Base-by-base conservation (phyloP, 495 filamentous ascomycete genomes). In the Lindgomyces ingoldianus region DNA sequence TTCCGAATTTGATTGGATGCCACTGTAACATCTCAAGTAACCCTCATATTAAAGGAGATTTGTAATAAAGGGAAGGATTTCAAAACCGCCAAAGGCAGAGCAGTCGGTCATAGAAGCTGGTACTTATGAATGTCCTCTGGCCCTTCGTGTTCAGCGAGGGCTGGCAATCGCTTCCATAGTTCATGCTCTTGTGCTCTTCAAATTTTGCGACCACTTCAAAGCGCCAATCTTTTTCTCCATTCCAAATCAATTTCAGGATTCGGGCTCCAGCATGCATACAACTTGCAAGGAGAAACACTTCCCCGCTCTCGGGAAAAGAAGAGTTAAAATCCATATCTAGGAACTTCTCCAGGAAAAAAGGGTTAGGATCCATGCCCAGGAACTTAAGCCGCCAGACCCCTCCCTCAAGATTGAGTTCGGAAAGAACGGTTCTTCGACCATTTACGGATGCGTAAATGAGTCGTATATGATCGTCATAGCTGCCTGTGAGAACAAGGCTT, bases 121-220 rank as follows among this genome's bases (percentile, higher is more conserved):
- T 93, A 25, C 89, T 92, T 10, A 95, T 80, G 65, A 85, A 80
- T 12, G 57, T 68, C 51, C 47, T 51, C 27, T 48, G 22, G 18
- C 46, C 33, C 30, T 22, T 60, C 63, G 9, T 49, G 42, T 25
- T 57, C 64, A 60, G 62, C 62, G 26, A 39, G 49, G 80, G 77
- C 75, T 87, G 85, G 26, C 89, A 83, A 78, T 91, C 91, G 63
- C 89, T 89, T 14, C 87, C 93, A 74, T 98, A 98, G 70, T 93
- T 94, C 93, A 98, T 96, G 73, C 91, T 96, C 77, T 90, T 79
- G 76, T 97, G 91, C 73, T 92, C 90, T 58, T 89, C 89, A 70
- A 94, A 94, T 65, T 82, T 82, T 1, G 83, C 88, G 42, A 96
- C 63, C 16, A 93, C 80, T 50, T 82, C 76, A 67, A 92, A 87